phyloP scores from a whole-genome alignment of 371 early-diverging fungal genomes.

The Lichtheimia corymbifera region DNA sequence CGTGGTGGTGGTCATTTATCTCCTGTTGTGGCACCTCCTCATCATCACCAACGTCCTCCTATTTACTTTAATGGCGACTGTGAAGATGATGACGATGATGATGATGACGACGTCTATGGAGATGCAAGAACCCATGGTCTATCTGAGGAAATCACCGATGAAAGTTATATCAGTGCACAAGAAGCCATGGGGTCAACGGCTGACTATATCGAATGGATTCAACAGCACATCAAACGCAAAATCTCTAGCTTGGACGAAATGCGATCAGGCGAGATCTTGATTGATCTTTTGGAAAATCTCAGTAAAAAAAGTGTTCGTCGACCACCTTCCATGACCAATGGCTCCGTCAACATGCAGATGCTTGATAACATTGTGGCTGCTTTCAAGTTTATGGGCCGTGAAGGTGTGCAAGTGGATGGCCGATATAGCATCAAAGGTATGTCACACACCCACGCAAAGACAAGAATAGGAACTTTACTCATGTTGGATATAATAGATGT shows the following conservation, averaged over 20 bases:
- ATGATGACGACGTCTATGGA: conserved; percentile 35
- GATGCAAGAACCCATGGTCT: conserved; percentile 17
- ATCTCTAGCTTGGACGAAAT: conserved; percentile 33
- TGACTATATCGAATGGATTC: conserved; percentile 59
- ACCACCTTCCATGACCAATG: conserved; percentile 7
- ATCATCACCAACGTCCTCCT: background rate
- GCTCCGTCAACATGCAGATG: conserved; percentile 26
- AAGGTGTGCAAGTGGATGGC: conserved; percentile 53
- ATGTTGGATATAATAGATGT: conserved; percentile 24
- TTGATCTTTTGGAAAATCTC: conserved; percentile 48
- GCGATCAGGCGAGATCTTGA: conserved; percentile 48
- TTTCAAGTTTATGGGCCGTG: conserved; percentile 59
- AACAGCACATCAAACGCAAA: conserved; percentile 30
- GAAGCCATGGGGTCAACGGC: conserved; percentile 9
- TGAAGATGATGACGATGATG: conserved; percentile 38
- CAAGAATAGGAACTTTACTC: background rate
- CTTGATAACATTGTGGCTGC: conserved; percentile 54
- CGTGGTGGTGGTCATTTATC: background rate
- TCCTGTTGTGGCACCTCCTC: conserved; percentile 4
- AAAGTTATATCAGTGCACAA: background rate
- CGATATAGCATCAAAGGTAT: conserved; percentile 53
- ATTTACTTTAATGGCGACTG: background rate
- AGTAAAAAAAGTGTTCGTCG: conserved; percentile 45
- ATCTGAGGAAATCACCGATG: conserved; percentile 14
- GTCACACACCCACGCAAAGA: background rate